A percentile compares a stretch with the other conserved stretches of the same genome.
Evolutionary conservation across 352 stramenopile genomes (phyloP).

Genomic region (Phytopythium helicoides): DNA sequence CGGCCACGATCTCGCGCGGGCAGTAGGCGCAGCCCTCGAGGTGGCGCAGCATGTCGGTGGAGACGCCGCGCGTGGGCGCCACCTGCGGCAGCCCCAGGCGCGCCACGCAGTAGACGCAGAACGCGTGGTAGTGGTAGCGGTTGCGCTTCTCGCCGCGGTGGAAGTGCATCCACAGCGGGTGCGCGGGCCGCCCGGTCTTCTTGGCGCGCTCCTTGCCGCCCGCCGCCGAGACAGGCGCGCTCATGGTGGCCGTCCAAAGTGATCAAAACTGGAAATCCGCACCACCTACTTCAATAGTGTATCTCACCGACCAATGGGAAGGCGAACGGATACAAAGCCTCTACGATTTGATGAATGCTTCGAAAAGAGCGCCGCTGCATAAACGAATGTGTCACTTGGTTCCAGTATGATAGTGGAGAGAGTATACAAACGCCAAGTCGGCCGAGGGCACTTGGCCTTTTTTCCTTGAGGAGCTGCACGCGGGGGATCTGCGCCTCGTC

Average conservation of each 20-base stretch:
- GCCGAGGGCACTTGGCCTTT: too few species aligned
- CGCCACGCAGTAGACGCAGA: conserved; percentile 76
- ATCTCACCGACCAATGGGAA: too few species aligned
- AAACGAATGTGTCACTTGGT: too few species aligned
- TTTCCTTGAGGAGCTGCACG: too few species aligned
- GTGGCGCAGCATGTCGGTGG: conserved; percentile 78
- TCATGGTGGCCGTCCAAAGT: not conserved
- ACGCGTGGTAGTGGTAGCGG: conserved; percentile 83
- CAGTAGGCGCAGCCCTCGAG: conserved; percentile 71
- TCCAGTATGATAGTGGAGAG: too few species aligned
- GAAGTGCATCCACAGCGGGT: conserved; percentile 82
- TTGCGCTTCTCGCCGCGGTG: conserved; percentile 85
- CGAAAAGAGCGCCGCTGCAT: too few species aligned
- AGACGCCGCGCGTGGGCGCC: conserved; percentile 70
- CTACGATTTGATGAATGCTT: too few species aligned
- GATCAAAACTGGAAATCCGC: too few species aligned
- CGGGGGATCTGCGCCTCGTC: too few species aligned
- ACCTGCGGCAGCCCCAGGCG: conserved; percentile 52
- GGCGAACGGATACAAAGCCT: too few species aligned
- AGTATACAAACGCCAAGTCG: too few species aligned
- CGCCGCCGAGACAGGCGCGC: not conserved
- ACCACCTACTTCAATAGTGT: too few species aligned
- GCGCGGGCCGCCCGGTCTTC: conserved; percentile 56
- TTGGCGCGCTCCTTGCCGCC: not conserved
- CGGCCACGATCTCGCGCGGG: conserved; percentile 57